Evolutionary conservation across 495 filamentous ascomycete genomes (phyloP).

Genomic region (Cercophora samala): DNA sequence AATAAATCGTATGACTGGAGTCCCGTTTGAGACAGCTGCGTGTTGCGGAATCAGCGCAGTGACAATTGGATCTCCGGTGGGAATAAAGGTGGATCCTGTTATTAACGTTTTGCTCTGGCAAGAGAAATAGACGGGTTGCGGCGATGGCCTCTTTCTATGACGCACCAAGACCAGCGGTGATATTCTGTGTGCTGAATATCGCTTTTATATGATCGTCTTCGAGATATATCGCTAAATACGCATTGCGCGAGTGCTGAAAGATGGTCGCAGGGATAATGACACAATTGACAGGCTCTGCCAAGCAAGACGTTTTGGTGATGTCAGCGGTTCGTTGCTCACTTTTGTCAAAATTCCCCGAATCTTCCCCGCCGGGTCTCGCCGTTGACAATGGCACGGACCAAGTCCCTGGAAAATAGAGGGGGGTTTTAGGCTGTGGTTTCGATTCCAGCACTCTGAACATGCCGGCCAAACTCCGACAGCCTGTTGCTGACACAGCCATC

Average conservation of each 20-base stretch:
- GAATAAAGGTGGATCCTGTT: background rate
- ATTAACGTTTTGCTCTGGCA: background rate
- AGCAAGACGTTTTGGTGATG: constrained; percentile 14
- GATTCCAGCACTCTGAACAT: background rate
- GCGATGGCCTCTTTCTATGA: background rate
- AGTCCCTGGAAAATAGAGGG: constrained; percentile 8
- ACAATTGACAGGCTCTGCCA: background rate
- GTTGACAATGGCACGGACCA: constrained; percentile 8
- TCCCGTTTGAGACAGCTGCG: background rate
- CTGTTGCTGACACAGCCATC: background rate
- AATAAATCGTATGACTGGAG: constrained; percentile 3
- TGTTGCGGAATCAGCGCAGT: background rate
- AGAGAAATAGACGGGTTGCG: constrained; percentile 2
- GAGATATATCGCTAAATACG: background rate
- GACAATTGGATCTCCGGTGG: background rate
- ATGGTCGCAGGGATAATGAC: background rate
- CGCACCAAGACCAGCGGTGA: background rate
- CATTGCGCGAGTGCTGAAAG: background rate
- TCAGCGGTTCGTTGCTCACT: constrained; percentile 6
- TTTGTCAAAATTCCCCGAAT: constrained; percentile 18
- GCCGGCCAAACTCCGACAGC: constrained; percentile 18
- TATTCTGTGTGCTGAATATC: background rate
- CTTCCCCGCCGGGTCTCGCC: constrained; percentile 11
- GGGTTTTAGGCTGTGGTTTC: background rate
- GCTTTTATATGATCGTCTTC: background rate